These are phyloP conservation scores for Pontederia crassipes DNA, from an alignment of 176 grass and related monocot genomes.

Conservation along the genomic window DNA sequence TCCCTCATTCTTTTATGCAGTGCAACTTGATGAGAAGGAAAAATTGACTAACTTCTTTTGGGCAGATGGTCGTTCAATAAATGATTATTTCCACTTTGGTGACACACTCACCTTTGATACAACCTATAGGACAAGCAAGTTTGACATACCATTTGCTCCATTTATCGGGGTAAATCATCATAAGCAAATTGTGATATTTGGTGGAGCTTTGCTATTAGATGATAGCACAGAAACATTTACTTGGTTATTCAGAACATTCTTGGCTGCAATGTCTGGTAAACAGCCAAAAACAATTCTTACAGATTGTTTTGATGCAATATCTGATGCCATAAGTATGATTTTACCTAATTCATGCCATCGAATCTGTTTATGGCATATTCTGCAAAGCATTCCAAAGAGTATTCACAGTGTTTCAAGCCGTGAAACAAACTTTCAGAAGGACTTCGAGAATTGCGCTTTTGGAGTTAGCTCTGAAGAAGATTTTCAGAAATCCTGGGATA, in stretches of 20 bases:
- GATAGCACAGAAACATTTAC: conserved; percentile 32
- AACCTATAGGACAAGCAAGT: conserved; percentile 22
- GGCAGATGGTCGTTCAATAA: conserved; percentile 28
- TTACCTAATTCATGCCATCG: conserved; percentile 25
- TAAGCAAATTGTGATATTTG: conserved; percentile 36
- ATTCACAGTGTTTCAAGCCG: conserved; percentile 1
- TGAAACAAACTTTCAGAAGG: not conserved
- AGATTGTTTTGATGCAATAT: conserved; percentile 22
- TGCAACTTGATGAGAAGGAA: conserved; percentile 44
- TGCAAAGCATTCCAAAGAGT: conserved; percentile 26
- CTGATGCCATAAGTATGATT: conserved; percentile 11
- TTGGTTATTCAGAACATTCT: conserved; percentile 52
- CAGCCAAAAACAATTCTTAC: conserved; percentile 33
- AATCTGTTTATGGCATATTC: conserved; percentile 31
- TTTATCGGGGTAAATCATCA: conserved; percentile 43
- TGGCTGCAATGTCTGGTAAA: conserved; percentile 36
- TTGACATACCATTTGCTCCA: conserved; percentile 30
- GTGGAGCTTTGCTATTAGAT: conserved; percentile 31
- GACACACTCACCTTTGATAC: conserved; percentile 43
- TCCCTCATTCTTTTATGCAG: conserved; percentile 43
- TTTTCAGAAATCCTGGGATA: conserved; percentile 7
- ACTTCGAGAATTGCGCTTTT: conserved; percentile 10
- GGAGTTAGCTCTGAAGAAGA: conserved; percentile 3
- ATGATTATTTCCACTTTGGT: conserved; percentile 29
- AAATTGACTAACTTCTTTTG: conserved; percentile 43